Conservation (phyloP, 768 basidiomycete species). For the Lentinula detonsa region DNA sequence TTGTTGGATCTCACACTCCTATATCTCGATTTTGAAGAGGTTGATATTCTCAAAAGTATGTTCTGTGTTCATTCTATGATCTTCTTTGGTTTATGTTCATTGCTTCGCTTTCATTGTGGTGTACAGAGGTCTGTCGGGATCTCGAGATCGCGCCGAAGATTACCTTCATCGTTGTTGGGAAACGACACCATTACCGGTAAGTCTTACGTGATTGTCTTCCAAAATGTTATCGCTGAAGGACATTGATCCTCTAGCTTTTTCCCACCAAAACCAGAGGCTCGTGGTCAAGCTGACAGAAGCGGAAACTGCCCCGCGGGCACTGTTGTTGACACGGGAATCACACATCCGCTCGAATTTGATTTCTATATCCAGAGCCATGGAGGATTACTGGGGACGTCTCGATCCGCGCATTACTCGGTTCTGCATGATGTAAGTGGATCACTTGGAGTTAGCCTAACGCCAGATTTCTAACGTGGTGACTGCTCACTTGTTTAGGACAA, state of each 20-base stretch:
- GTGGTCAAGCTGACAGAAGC: conserved; percentile 50
- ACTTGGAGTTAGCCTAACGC: not conserved
- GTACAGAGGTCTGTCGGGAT: conserved; percentile 38
- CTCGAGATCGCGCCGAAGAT: conserved; percentile 38
- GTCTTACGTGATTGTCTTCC: not conserved
- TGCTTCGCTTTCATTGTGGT: not conserved
- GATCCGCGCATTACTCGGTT: conserved; percentile 42
- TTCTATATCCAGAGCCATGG: conserved; percentile 77
- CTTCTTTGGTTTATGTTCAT: not conserved
- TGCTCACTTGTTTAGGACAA: conserved; percentile 33
- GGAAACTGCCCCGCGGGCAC: conserved; percentile 77
- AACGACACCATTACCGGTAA: conserved; percentile 30
- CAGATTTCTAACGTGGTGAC: too few relatives aligned
- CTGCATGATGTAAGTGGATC: conserved; percentile 32
- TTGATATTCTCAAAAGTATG: not conserved
- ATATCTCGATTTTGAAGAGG: not conserved
- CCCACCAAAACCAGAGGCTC: conserved; percentile 20
- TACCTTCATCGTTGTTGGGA: conserved; percentile 52
- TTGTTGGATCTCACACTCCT: not conserved
- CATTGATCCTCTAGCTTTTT: not conserved
- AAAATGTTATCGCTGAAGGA: not conserved
- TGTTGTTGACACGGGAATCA: conserved; percentile 66
- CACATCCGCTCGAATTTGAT: conserved; percentile 69
- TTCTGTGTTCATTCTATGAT: not conserved
- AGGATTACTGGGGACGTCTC: conserved; percentile 70